Conservation (phyloP, 2,329 filamentous ascomycete genomes). For the Plenodomus lindquistii region DNA sequence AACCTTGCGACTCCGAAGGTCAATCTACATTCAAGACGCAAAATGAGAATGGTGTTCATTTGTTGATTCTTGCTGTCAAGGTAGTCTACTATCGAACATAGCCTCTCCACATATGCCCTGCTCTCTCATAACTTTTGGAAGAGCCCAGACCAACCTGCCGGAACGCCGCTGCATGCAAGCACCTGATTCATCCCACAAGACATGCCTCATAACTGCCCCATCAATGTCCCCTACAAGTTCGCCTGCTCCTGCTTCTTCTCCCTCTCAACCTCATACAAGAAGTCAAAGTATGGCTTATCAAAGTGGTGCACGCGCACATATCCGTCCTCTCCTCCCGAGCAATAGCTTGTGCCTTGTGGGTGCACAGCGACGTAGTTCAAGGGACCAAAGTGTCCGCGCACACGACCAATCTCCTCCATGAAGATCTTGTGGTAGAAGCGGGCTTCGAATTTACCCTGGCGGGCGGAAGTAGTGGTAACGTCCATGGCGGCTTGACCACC, state of each 20-base stretch:
- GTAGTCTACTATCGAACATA: constrained; percentile 1
- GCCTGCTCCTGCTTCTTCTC: constrained; percentile 55
- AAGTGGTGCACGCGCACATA: constrained; percentile 99
- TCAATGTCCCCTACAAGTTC: constrained; percentile 38
- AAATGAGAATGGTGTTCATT: no score
- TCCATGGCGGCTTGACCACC: constrained; percentile 99
- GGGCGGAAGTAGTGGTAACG: constrained; percentile 88
- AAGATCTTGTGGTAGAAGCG: constrained; percentile 99
- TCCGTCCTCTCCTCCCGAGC: constrained; percentile 94
- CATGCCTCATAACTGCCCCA: constrained; percentile 18
- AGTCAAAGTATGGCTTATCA: constrained; percentile 98
- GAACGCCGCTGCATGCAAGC: constrained; percentile 46
- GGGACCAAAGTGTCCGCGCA: constrained; percentile 94
- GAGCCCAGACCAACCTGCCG: constrained; percentile 24
- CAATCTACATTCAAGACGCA: no score
- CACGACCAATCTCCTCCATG: constrained; percentile 96
- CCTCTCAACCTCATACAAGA: constrained; percentile 97
- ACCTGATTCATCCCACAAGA: constrained; percentile 17
- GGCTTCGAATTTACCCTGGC: constrained; percentile 99
- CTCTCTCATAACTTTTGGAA: constrained; percentile 28
- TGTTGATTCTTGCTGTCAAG: neutral
- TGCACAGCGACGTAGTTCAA: constrained; percentile 95
- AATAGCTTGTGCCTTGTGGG: constrained; percentile 89
- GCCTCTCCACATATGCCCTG: constrained; percentile 16
- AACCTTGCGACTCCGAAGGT: no score